Base-by-base conservation (phyloP, 352 stramenopile genomes). In the Phytopythium helicoides region DNA sequence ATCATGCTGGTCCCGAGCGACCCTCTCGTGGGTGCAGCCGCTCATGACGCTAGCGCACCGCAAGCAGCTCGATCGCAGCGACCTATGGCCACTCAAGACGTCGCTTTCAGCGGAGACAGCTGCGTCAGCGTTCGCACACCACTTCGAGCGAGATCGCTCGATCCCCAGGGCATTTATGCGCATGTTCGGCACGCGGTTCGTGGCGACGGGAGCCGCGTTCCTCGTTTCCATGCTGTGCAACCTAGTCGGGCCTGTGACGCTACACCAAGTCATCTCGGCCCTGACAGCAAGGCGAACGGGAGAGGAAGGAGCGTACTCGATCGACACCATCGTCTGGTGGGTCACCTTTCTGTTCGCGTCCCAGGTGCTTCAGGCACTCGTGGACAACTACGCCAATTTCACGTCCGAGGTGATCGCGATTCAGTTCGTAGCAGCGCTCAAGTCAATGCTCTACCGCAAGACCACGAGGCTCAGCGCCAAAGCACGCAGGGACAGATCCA, bases 401-500 rank as follows among this genome's bases (percentile, higher is more conserved):
- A 61, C 61, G 14, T 79, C 64, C 16, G 70, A 87, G 42, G 48
- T 73, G 0, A 71, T 87, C 34, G 73, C 74, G 22, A 75, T 87
- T 56, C 61, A 86, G 50, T 73, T 87, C 33, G 64, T 73, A 6
- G 72, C 52, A 12, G 61, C 58, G 2, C 44, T 89, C 46, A 83
- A 87, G 64, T 65, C 62, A 16, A 33, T 84, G 23, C 45, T 89
- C n/a, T 87, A 80, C 62, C 52, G 49, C 28, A 87, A 87, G 56
- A 76, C 70, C 14, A 38, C 87, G 34, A 61, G 59, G 0, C 47
- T 87, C 4, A 87, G 58, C 47, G 66, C 68, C 18, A 58, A 67
- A 22, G 62, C 79, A 14, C 58, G 73, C 9, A 56, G 39, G 21
- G 33, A 64, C 18, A 85, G 77, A 37, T 82, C 72, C 22, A 86